A percentile compares a stretch with the other conserved stretches of the same genome.
Evolutionary conservation across 2,329 filamentous ascomycete genomes (phyloP).

Genomic region (Sclerotinia glacialis): DNA sequence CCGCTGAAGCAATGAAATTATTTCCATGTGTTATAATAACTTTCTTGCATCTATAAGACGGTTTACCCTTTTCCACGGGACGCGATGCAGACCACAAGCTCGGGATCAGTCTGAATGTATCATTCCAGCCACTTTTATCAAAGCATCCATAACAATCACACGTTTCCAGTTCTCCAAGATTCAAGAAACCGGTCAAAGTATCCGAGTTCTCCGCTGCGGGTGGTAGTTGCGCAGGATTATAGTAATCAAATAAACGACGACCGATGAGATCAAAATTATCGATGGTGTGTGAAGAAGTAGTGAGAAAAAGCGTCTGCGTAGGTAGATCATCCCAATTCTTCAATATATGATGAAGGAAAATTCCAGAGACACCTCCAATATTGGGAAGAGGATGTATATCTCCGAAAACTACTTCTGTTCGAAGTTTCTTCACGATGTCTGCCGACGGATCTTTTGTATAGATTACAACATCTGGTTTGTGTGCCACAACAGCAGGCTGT

Average conservation of each 20-base stretch:
- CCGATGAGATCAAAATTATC: conserved; percentile 18
- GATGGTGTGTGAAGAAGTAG: conserved; percentile 15
- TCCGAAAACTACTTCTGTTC: conserved; percentile 8
- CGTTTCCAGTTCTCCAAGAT: conserved; percentile 42
- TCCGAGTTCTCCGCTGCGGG: conserved; percentile 43
- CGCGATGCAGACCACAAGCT: conserved; percentile 39
- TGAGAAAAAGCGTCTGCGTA: conserved; percentile 47
- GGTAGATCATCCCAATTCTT: conserved; percentile 45
- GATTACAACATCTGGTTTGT: conserved; percentile 30
- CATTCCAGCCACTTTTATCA: conserved; percentile 44
- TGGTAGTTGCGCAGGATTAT: conserved; percentile 36
- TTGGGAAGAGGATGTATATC: conserved; percentile 38
- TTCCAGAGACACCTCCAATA: conserved; percentile 46
- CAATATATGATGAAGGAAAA: conserved; percentile 48
- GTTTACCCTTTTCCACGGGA: conserved; percentile 28
- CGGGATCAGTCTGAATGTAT: conserved; percentile 42
- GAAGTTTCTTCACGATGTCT: conserved; percentile 15
- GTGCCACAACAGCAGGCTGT: conserved; percentile 21
- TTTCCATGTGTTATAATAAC: conserved; percentile 47
- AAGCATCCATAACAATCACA: conserved; percentile 44
- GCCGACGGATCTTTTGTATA: conserved; percentile 32
- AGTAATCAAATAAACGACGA: conserved; percentile 29
- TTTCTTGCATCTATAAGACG: conserved; percentile 33
- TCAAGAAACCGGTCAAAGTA: conserved; percentile 44
- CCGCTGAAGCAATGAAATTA: conserved; percentile 47